Conservation (phyloP, 2,329 filamentous ascomycete species). For the Pseudocercospora macadamiae region DNA sequence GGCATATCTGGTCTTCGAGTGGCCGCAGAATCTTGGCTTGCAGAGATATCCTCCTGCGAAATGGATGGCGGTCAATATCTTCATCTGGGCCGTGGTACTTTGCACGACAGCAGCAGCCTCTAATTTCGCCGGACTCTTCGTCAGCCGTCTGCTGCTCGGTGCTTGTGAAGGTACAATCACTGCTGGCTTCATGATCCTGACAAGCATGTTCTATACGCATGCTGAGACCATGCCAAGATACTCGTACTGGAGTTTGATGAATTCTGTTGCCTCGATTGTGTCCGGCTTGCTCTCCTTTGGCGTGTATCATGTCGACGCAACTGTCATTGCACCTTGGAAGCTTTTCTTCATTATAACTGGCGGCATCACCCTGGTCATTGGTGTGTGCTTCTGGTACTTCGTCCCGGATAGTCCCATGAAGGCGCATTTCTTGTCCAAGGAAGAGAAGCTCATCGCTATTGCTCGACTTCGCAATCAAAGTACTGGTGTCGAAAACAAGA, state of each 20-base stretch:
- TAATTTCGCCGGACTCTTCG: constrained; percentile 57
- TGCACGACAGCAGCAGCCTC: constrained; percentile 64
- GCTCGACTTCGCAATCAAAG: constrained; percentile 50
- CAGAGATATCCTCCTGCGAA: constrained; percentile 62
- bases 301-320: constrained; percentile 66
- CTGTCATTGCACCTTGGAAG: constrained; percentile 50
- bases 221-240: constrained; percentile 57
- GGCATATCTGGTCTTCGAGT: constrained; percentile 66
- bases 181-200: constrained; percentile 49
- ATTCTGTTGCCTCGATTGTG: constrained; percentile 18
- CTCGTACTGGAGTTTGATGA: constrained; percentile 21
- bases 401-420: constrained; percentile 35
- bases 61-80: constrained; percentile 66
- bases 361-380: constrained; percentile 42
- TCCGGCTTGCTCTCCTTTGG: constrained; percentile 16
- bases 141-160: constrained; percentile 63
- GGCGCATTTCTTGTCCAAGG: constrained; percentile 37
- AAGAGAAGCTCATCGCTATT: constrained; percentile 31
- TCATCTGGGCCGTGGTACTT: constrained; percentile 77
- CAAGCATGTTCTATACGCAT: constrained; percentile 45
- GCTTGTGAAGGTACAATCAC: constrained; percentile 52
- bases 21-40: constrained; percentile 62
- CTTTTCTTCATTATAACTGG: constrained; percentile 59
- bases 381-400: constrained; percentile 46
- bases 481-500: constrained; percentile 55